These are phyloP conservation scores for Radiomyces spectabilis DNA, from an alignment of 192 early-diverging fungal genomes.

Conservation along the genomic window DNA sequence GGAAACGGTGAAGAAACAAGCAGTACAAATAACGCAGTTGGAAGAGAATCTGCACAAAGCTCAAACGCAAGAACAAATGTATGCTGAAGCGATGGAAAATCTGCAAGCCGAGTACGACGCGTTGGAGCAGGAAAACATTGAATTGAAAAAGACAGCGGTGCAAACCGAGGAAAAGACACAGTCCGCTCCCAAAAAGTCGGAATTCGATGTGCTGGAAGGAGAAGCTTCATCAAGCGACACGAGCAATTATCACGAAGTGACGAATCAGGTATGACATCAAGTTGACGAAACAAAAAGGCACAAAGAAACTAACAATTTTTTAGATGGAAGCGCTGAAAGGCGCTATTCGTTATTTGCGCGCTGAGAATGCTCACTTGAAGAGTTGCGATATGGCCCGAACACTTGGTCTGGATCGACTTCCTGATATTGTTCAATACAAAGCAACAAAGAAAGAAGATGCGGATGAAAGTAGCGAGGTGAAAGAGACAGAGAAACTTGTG, in stretches of 20 bases:
- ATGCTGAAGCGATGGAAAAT: slow-evolving; percentile 62
- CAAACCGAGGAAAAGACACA: slow-evolving; percentile 13
- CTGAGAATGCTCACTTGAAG: slow-evolving; percentile 79
- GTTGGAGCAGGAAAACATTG: slow-evolving; percentile 59
- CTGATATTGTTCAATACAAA: not conserved
- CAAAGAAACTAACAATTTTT: slow-evolving; percentile 3
- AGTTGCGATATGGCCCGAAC: slow-evolving; percentile 40
- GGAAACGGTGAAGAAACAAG: slow-evolving; percentile 58
- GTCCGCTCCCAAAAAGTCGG: slow-evolving; percentile 11
- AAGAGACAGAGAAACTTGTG: too few relatives aligned
- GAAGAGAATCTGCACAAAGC: slow-evolving; percentile 51
- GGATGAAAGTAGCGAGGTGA: too few relatives aligned
- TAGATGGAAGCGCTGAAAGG: slow-evolving; percentile 67
- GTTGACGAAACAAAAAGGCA: not conserved
- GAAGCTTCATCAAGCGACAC: not conserved
- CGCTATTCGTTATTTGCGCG: slow-evolving; percentile 66
- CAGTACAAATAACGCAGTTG: slow-evolving; percentile 50
- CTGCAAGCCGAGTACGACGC: slow-evolving; percentile 63
- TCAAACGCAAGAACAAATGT: slow-evolving; percentile 55
- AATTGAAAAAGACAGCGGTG: slow-evolving; percentile 33
- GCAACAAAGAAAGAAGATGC: not conserved
- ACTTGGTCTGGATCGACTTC: slow-evolving; percentile 23
- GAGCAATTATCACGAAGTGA: slow-evolving; percentile 11
- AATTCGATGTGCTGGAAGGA: slow-evolving; percentile 8
- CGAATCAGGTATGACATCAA: slow-evolving; percentile 50